These are phyloP conservation scores for Amesomyces nigricolor DNA, from an alignment of 2,329 filamentous ascomycete genomes.

Conservation along the genomic window DNA sequence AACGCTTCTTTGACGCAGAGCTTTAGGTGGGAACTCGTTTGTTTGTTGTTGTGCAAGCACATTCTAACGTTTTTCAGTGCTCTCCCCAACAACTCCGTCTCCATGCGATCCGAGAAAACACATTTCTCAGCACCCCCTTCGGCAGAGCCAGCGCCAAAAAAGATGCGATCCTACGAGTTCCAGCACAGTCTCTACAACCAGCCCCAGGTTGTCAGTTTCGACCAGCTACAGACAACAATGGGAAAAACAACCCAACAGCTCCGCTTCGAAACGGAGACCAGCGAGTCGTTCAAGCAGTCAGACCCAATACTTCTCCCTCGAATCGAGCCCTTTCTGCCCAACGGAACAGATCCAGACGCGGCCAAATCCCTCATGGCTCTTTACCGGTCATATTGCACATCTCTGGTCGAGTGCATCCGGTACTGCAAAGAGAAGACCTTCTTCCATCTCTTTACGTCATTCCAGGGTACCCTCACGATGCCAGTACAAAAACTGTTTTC, in stretches of 20 bases:
- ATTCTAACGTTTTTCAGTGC: constrained; percentile 31
- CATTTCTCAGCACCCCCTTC: constrained; percentile 37
- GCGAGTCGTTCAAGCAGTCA: constrained; percentile 55
- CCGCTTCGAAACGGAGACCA: constrained; percentile 54
- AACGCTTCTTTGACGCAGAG: constrained; percentile 42
- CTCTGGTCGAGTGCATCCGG: constrained; percentile 87
- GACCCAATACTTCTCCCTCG: constrained; percentile 76
- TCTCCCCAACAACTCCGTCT: constrained; percentile 23
- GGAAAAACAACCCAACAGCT: constrained; percentile 55
- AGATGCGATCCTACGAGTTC: constrained; percentile 31
- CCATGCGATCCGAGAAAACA: constrained; percentile 29
- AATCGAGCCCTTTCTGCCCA: constrained; percentile 74
- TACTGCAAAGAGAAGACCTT: constrained; percentile 97
- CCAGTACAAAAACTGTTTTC: constrained; percentile 90
- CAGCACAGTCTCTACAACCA: constrained; percentile 54
- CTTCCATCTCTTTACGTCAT: constrained; percentile 89
- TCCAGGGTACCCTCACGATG: constrained; percentile 93
- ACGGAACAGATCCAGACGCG: constrained; percentile 77
- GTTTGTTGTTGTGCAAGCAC: neutral
- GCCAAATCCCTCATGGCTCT: constrained; percentile 80
- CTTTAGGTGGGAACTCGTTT: constrained; percentile 41
- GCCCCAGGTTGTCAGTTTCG: constrained; percentile 49
- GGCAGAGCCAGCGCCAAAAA: constrained; percentile 29
- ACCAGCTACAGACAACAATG: constrained; percentile 53
- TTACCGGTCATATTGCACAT: constrained; percentile 92